Base-by-base conservation (phyloP, 2,329 filamentous ascomycete species). In the Microdochium trichocladiopsis region DNA sequence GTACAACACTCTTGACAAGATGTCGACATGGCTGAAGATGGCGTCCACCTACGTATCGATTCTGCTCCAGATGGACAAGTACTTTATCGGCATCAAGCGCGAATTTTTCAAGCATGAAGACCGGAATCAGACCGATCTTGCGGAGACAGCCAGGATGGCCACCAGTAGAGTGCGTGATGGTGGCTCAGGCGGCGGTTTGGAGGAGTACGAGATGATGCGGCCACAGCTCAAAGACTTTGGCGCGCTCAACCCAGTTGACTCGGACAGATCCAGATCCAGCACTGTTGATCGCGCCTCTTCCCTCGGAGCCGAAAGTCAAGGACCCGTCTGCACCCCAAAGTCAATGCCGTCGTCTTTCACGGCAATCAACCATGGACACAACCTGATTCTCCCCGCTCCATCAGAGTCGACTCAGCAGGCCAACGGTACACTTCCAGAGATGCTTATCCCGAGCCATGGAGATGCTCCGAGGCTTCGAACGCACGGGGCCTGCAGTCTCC, bases 41-140 rank as follows among this genome's bases (percentile, higher is more conserved):
- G 80, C 80, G 2, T 71, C 72, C 25, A 77, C 75, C 3, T 84
- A 82, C 63, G 72, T 77, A 51, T 69, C 66, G 48, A 78, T 80
- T 9, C 74, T 84, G 52, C 67, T 69, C 25, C 72, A 76, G 16
- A 78, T 81, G 70, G 72, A 80, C 56, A 62, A 64, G 3, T 84
- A 79, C 58, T 84, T 80, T 56, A 61, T 69, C 2, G 67, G 63
- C 1, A 73, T 81, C 55, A 79, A 75, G 60, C 68, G 69, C 25
- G 77, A 83, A 53, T 78, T 75, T 55, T 60, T 63, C 25, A 60
- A 53, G 58, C 64, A 68, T 52, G 57, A 60, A 21, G 58, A 62
- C 48, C 58, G 65, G 52, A 61, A 68, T 47, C 57, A 68, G 16
- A 71, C 69, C 31, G 41, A 45, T 18, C 41, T 45, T 3, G 18